phyloP scores from a whole-genome alignment of 2,329 filamentous ascomycete genomes.

The Pleomassaria siparia region DNA sequence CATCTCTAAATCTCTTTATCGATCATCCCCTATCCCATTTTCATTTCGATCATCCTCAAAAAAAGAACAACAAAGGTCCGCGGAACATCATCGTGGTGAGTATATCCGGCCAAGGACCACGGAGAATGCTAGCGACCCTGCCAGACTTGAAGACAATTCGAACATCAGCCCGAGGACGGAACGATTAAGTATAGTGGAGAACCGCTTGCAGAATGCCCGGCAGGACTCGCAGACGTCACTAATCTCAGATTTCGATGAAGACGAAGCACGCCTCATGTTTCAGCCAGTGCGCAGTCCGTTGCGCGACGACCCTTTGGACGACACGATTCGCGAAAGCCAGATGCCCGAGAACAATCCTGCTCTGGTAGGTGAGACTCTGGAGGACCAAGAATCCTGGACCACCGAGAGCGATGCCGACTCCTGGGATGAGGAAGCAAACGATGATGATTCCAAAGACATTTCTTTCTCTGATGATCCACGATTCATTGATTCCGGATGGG shows the following conservation, averaged over 20 bases:
- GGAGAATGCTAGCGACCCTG: slow-evolving; percentile 8
- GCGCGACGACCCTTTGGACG: slow-evolving; percentile 9
- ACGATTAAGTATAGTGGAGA: slow-evolving; percentile 21
- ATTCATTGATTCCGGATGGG: slow-evolving; percentile 73
- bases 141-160: slow-evolving; percentile 2
- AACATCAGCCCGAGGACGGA: slow-evolving; percentile 24
- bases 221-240: slow-evolving; percentile 36
- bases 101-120: slow-evolving; percentile 41
- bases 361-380: slow-evolving; percentile 9
- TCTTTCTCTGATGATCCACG: slow-evolving; percentile 59
- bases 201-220: slow-evolving; percentile 23
- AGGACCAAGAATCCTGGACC: slow-evolving; percentile 33
- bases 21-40: slow-evolving; percentile 38
- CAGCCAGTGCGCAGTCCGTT: slow-evolving; percentile 48
- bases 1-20: slow-evolving; percentile 33
- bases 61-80: slow-evolving; percentile 30
- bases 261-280: slow-evolving; percentile 43
- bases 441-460: slow-evolving; percentile 65
- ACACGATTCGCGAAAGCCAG: slow-evolving; percentile 16
- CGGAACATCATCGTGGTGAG: slow-evolving; percentile 56
- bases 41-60: slow-evolving; percentile 27
- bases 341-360: not conserved
- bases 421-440: slow-evolving; percentile 36
- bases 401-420: slow-evolving; percentile 43
- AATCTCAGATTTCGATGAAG: slow-evolving; percentile 35